Conservation (phyloP, 2,329 filamentous ascomycete genomes). For the Aspergillus vadensis region DNA sequence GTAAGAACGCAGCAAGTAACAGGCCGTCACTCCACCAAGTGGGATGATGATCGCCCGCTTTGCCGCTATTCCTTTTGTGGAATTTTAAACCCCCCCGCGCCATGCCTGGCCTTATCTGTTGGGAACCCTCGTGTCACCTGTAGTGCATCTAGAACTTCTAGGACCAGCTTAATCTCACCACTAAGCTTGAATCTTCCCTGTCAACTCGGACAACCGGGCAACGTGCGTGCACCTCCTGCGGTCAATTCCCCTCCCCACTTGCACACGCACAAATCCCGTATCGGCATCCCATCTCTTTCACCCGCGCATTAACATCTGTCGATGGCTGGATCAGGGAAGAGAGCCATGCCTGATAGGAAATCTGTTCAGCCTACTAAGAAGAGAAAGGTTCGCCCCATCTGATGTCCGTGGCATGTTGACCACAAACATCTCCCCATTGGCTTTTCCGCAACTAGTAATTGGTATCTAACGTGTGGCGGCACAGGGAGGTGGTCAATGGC, state of each 20-base stretch:
- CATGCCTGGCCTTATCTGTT: not conserved
- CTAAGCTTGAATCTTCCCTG: not conserved
- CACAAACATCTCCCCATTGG: not conserved
- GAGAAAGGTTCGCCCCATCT: constrained; percentile 33
- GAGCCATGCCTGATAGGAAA: constrained; percentile 32
- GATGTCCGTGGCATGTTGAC: not conserved
- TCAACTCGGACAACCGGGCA: not conserved
- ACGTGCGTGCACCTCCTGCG: not conserved
- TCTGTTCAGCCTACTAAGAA: constrained; percentile 32
- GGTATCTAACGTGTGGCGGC: constrained; percentile 10
- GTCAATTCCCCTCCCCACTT: not conserved
- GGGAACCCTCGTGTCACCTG: not conserved
- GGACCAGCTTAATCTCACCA: not conserved
- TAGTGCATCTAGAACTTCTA: constrained; percentile 5
- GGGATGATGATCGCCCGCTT: not conserved
- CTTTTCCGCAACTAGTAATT: not conserved
- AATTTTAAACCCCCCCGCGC: constrained; percentile 6
- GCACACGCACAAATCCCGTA: not conserved
- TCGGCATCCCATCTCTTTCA: not conserved
- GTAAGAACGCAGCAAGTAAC: no score
- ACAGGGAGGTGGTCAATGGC: constrained; percentile 36
- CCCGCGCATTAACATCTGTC: constrained; percentile 1
- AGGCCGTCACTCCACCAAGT: not conserved
- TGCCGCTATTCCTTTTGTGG: constrained; percentile 3
- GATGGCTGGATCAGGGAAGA: constrained; percentile 34